Base-by-base conservation (phyloP, 345 rosid species). In the Euphorbia lathyris region DNA sequence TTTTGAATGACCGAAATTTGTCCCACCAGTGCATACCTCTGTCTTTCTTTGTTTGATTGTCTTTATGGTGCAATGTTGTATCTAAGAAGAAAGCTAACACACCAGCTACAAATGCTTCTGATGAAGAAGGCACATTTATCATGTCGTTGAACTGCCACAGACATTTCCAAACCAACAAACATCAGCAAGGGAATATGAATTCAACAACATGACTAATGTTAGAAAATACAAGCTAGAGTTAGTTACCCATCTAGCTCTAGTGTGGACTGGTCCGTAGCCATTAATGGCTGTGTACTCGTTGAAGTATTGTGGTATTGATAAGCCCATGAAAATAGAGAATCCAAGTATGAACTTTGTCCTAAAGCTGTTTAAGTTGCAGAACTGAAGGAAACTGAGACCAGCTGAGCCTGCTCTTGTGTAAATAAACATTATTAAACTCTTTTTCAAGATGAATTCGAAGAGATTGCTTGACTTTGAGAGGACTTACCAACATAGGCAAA, bases 21-120 rank as follows among this genome's bases (percentile, higher is more conserved):
- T 90, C 97, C 97, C 97, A 95, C 93, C 96, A 95, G 40, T 82
- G 83, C 93, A 83, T 80, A 17, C 97, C 99, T 32, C 97, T 74
- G 74, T 95, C 97, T 78, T 83, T 95, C 80, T 86, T 82, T 1
- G 82, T 80, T 6, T 84, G 62, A 7, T 23, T 82, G 72, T 95
- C 96, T 75, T 88, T 90, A 70, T 30, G 66, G 72, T 82, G 80
- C 78, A 95, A 70, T 0, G 89, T 88, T 66, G 72, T 74, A 67
- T 95, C 99, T 52, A 95, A 83, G 73, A 95, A 80, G 70, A 83
- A 70, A 0, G 93, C 97, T 71, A 88, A 71, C 12, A 82, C 47
- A 40, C 99, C 97, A 16, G 97, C 97, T 5, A 95, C 92, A 53
- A 95, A 92, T 4, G 94, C 81, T 63, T 92, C 92, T 0, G 96